A percentile compares a stretch with the other conserved stretches of the same genome.
Evolutionary conservation across 169 alveolate species (phyloP).

Genomic region (Eimeria necatrix): DNA sequence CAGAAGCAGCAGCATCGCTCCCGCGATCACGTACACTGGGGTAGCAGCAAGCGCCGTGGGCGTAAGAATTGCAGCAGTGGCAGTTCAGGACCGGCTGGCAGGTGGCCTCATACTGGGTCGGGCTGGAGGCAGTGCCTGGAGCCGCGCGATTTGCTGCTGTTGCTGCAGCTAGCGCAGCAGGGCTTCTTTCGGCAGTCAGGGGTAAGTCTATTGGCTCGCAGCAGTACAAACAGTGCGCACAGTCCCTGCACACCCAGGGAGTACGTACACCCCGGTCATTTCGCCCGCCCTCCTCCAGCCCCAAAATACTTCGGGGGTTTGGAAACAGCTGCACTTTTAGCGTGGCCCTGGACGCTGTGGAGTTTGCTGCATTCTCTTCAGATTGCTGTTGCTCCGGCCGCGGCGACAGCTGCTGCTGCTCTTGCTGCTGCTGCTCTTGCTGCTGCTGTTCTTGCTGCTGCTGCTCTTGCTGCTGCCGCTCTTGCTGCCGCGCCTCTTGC

Average conservation of each 20-base stretch:
- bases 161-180: not conserved
- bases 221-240: constrained; percentile 19
- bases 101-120: not conserved
- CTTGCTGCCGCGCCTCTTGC: not conserved
- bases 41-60: constrained; percentile 89
- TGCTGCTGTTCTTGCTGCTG: not conserved
- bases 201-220: not conserved
- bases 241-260: constrained; percentile 58
- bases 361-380: not conserved
- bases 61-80: constrained; percentile 86
- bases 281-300: not conserved
- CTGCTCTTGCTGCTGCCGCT: not conserved
- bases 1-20: no score
- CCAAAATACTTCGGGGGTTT: not conserved
- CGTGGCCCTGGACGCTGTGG: not conserved
- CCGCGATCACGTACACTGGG: constrained; percentile 81
- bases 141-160: not conserved
- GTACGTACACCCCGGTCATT: not conserved
- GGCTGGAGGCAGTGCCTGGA: not conserved
- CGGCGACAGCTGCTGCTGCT: not conserved
- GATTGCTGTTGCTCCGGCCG: not conserved
- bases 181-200: not conserved
- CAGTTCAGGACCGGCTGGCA: constrained; percentile 82
- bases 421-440: not conserved
- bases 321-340: not conserved